Conservation (phyloP, 441 rosid genomes). For the Kokia cookei region DNA sequence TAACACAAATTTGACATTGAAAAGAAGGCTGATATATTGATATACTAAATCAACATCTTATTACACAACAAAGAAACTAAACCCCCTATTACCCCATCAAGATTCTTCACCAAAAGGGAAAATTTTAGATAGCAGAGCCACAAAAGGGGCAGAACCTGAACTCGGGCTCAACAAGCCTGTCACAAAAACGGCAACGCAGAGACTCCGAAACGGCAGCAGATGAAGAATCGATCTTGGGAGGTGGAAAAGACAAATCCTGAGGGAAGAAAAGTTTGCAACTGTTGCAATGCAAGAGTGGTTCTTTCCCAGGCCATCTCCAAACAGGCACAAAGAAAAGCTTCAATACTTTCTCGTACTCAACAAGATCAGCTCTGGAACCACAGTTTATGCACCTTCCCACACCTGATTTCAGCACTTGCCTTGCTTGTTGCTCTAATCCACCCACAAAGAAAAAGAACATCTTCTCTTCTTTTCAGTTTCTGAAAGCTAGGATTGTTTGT, state of each 20-base stretch:
- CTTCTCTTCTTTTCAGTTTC: neutral
- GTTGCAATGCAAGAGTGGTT: constrained; percentile 47
- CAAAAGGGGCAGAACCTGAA: constrained; percentile 75
- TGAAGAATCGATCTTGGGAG: neutral
- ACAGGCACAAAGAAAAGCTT: constrained; percentile 72
- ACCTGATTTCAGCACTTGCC: constrained; percentile 58
- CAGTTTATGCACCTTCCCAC: constrained; percentile 69
- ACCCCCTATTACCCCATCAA: neutral
- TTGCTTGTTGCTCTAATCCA: constrained; percentile 70
- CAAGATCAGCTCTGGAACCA: constrained; percentile 70
- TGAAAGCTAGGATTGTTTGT: too few species aligned
- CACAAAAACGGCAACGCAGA: constrained; percentile 47
- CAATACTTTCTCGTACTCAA: constrained; percentile 75
- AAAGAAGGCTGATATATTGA: neutral
- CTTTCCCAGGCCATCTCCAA: constrained; percentile 8
- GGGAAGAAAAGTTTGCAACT: constrained; percentile 67
- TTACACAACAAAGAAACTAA: neutral
- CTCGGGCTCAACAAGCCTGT: constrained; percentile 42
- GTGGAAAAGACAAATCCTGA: constrained; percentile 24
- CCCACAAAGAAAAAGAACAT: constrained; percentile 92
- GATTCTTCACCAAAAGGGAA: neutral
- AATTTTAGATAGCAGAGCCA: constrained; percentile 51
- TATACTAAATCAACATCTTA: neutral
- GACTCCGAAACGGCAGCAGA: constrained; percentile 11
- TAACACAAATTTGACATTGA: neutral